Conservation (phyloP, 495 filamentous ascomycete species). For the Viridothelium virens region DNA sequence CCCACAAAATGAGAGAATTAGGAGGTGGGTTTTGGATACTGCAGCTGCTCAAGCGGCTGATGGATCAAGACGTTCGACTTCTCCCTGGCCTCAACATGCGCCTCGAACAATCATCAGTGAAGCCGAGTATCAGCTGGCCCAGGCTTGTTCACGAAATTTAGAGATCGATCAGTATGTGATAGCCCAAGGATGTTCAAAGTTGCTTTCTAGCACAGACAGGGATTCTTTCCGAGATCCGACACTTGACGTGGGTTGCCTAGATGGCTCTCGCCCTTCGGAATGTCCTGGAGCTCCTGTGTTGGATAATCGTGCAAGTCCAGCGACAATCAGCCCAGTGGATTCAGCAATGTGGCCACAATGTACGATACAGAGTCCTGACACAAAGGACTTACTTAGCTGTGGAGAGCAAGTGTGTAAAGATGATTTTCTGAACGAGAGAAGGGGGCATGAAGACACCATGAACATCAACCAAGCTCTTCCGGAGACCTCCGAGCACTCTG, state of each 20-base stretch:
- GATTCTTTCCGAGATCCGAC: not conserved
- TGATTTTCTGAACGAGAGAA: not conserved
- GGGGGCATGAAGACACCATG: not conserved
- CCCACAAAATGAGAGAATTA: not conserved
- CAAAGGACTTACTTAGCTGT: too few relatives aligned
- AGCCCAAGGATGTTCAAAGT: not conserved
- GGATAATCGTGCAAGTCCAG: not conserved
- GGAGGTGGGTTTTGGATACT: not conserved
- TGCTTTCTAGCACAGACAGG: not conserved
- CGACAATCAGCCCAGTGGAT: not conserved
- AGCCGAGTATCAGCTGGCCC: not conserved
- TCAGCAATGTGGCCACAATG: not conserved
- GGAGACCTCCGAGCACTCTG: not conserved
- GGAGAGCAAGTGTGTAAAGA: too few relatives aligned
- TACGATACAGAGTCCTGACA: not conserved
- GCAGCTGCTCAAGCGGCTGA: not conserved
- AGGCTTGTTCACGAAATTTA: not conserved
- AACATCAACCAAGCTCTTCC: not conserved
- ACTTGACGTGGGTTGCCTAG: not conserved
- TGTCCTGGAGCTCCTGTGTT: not conserved
- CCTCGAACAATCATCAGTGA: not conserved
- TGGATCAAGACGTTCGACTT: not conserved
- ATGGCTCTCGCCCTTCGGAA: too few relatives aligned
- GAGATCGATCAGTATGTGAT: not conserved
- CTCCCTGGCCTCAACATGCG: not conserved